Evolutionary conservation across 371 early-diverging fungal genomes (phyloP).

Genomic region (Mortierella sp.): DNA sequence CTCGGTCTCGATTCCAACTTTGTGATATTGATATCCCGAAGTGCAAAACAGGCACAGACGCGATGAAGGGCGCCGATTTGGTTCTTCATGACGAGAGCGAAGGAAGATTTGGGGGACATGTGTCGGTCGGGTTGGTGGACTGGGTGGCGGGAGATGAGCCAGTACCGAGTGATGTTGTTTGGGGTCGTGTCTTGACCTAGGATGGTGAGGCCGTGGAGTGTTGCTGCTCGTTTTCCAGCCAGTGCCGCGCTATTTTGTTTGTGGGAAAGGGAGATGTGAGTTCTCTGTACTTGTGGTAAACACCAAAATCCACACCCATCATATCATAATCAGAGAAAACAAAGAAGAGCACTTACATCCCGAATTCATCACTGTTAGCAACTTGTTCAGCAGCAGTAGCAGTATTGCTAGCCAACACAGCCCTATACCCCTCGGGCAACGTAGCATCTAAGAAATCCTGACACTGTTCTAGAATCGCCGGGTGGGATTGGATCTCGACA

Average conservation of each 20-base stretch:
- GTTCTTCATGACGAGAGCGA: constrained; percentile 52
- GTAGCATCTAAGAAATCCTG: constrained; percentile 47
- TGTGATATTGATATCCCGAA: constrained; percentile 54
- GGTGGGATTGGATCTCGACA: constrained; percentile 48
- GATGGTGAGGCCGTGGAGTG: constrained; percentile 32
- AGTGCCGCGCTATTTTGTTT: constrained; percentile 35
- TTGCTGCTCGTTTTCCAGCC: constrained; percentile 40
- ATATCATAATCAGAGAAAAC: background rate
- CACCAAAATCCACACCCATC: background rate
- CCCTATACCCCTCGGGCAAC: constrained; percentile 42
- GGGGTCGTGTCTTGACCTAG: constrained; percentile 47
- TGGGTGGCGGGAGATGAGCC: constrained; percentile 46
- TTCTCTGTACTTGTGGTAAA: background rate
- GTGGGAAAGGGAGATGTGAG: background rate
- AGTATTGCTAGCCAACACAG: constrained; percentile 51
- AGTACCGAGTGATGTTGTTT: constrained; percentile 52
- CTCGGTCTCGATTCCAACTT: constrained; percentile 52
- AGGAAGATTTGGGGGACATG: constrained; percentile 52
- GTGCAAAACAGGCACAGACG: constrained; percentile 42
- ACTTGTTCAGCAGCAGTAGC: constrained; percentile 49
- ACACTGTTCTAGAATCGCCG: constrained; percentile 53
- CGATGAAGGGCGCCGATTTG: constrained; percentile 47
- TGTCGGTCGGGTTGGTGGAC: constrained; percentile 44
- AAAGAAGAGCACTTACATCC: constrained; percentile 21
- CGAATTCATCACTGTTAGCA: constrained; percentile 36